phyloP scores from a whole-genome alignment of 2,329 filamentous ascomycete species.

The Talaromyces sp. region DNA sequence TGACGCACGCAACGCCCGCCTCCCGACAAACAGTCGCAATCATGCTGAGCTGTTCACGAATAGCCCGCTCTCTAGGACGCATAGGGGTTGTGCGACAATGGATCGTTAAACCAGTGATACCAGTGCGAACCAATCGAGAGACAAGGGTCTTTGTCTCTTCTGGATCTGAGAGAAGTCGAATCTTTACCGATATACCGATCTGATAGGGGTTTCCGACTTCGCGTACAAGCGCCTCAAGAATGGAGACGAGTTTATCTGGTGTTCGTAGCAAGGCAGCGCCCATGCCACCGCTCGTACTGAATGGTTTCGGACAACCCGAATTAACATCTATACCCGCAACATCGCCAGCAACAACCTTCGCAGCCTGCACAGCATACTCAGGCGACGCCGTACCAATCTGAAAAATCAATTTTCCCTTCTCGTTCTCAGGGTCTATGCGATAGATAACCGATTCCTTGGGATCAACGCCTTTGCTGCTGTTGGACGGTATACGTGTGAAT shows the following conservation, averaged over 20 bases:
- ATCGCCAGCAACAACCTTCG: constrained; percentile 77
- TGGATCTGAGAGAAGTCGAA: constrained; percentile 75
- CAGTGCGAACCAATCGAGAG: constrained; percentile 72
- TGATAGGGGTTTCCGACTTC: constrained; percentile 73
- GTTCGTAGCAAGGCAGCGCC: constrained; percentile 84
- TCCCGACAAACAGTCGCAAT: constrained; percentile 75
- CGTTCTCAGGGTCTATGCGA: constrained; percentile 72
- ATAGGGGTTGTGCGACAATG: constrained; percentile 97
- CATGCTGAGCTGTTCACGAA: constrained; percentile 82
- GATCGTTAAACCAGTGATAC: constrained; percentile 86
- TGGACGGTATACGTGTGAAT: constrained; percentile 73
- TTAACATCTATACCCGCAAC: constrained; percentile 96
- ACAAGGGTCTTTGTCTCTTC: constrained; percentile 76
- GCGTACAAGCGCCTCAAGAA: constrained; percentile 76
- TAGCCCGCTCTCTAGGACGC: constrained; percentile 83
- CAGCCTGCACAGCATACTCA: constrained; percentile 76
- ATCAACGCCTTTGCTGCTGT: constrained; percentile 49
- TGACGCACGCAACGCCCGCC: constrained; percentile 83
- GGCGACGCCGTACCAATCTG: constrained; percentile 88
- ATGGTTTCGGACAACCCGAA: constrained; percentile 96
- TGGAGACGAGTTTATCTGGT: constrained; percentile 77
- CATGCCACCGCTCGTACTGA: constrained; percentile 92
- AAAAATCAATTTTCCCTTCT: constrained; percentile 75
- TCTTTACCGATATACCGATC: constrained; percentile 96
- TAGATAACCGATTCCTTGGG: constrained; percentile 67